phyloP scores from a whole-genome alignment of 2,329 filamentous ascomycete species.

The Dactylellina parvicollis region DNA sequence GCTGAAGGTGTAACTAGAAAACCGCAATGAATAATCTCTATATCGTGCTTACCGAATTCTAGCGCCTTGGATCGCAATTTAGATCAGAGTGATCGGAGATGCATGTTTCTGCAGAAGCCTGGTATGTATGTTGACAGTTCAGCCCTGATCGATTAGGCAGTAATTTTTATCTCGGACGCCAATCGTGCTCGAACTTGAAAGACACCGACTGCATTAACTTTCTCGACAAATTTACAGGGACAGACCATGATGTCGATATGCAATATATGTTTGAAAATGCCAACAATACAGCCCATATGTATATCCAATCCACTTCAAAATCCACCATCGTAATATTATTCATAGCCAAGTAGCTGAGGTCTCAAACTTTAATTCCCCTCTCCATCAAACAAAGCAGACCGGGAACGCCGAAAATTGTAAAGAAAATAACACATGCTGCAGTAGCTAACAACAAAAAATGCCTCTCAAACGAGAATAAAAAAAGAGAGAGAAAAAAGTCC shows the following conservation, averaged over 20 bases:
- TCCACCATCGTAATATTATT: not conserved
- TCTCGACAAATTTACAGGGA: too few relatives aligned
- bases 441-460: conserved; percentile 2
- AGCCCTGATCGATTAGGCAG: too few relatives aligned
- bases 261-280: too few relatives aligned
- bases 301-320: not conserved
- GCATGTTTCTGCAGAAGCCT: too few relatives aligned
- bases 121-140: too few relatives aligned
- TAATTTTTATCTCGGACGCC: too few relatives aligned
- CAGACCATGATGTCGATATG: too few relatives aligned
- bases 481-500: not conserved
- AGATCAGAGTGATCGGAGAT: too few relatives aligned
- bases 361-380: not conserved
- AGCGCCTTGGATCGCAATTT: not conserved
- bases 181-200: too few relatives aligned
- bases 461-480: not conserved
- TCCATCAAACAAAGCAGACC: not conserved
- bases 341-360: not conserved
- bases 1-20: not conserved
- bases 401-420: not conserved
- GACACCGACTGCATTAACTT: too few relatives aligned
- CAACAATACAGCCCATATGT: not conserved
- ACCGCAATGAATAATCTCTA: not conserved
- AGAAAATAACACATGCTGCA: not conserved
- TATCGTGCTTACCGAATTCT: not conserved